Percentiles rank a stretch among this genome's conserved stretches.
phyloP scores from a whole-genome alignment of 805 yeast genomes.

The Yarrowia sp. region DNA sequence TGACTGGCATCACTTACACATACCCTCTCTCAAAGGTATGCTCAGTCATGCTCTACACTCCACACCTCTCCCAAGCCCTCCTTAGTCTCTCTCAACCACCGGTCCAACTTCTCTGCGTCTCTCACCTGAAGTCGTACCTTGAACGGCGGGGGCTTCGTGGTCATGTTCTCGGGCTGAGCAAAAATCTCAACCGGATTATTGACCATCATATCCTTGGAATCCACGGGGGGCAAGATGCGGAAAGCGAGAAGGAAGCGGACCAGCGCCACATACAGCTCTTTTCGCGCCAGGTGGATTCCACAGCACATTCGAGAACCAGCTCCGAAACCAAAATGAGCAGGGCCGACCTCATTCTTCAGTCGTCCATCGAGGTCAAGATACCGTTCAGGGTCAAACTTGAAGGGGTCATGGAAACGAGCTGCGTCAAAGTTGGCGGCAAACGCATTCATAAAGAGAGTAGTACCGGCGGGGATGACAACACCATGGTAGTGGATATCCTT shows the following conservation, averaged over 20 bases:
- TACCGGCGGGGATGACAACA: slow-evolving; percentile 51
- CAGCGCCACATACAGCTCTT: slow-evolving; percentile 59
- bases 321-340: slow-evolving; percentile 52
- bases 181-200: slow-evolving; percentile 52
- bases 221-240: slow-evolving; percentile 47
- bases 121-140: slow-evolving; percentile 33
- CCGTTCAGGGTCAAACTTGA: slow-evolving; percentile 36
- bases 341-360: slow-evolving; percentile 31
- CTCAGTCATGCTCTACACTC: not conserved
- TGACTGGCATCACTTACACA: too few relatives aligned
- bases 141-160: slow-evolving; percentile 56
- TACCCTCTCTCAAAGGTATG: too few relatives aligned
- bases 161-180: slow-evolving; percentile 53
- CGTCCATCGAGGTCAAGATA: slow-evolving; percentile 31
- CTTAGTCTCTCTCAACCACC: not conserved
- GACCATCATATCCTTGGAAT: slow-evolving; percentile 40
- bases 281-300: slow-evolving; percentile 60
- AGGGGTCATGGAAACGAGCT: slow-evolving; percentile 32
- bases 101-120: not conserved
- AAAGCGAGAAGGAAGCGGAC: slow-evolving; percentile 53
- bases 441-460: slow-evolving; percentile 61
- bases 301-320: slow-evolving; percentile 71
- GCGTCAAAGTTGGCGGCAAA: slow-evolving; percentile 69
- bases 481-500: slow-evolving; percentile 45
- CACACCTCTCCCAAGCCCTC: not conserved